Evolutionary conservation across 345 rosid genomes (phyloP), one percentile per base, ranked within the genome.

Genomic region (Ceriops tagal): DNA sequence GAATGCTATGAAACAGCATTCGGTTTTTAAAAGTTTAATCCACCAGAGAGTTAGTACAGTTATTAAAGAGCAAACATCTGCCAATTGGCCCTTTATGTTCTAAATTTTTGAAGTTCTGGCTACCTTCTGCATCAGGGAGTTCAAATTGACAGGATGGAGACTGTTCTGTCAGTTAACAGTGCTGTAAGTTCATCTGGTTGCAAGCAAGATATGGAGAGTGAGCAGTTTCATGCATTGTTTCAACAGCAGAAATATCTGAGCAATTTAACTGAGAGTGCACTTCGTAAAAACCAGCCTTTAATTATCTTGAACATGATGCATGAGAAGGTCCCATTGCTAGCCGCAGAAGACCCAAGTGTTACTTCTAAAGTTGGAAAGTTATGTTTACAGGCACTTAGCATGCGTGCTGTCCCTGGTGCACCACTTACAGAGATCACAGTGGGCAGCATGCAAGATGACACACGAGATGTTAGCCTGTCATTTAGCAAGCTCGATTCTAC

Each of bases 231-330:
- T 22, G 68, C 65, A 13, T 71, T 92, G 77, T 73, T 90, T 53
- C 80, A 81, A 69, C 89, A 85, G 70, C 93, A 87, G 75, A 92
- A 85, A 58, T 80, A 80, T 79, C 75, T 95, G 30, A 80, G 79
- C 75, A 83, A 65, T 78, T 67, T 90, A 68, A 95, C 96, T 4
- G 91, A 92, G 61, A 86, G 69, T 2, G 93, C 96, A 5, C 91
- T 95, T 19, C 71, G 81, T 68, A 92, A 87, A 80, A 87, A 84
- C 28, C 89, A 87, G 75, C 93, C 92, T 0, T 78, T 87, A 72
- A 84, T 95, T 49, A 77, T 95, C 75, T 66, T 68, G 24, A 92
- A 95, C 77, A 76, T 92, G n/a, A 64, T 68, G 75, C 96, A 92
- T 56, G 91, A 92, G 77, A 92, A 92, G 79, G 71, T 64, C 53